phyloP scores from a whole-genome alignment of 306 rosid genomes.

The Dryas octopetala region DNA sequence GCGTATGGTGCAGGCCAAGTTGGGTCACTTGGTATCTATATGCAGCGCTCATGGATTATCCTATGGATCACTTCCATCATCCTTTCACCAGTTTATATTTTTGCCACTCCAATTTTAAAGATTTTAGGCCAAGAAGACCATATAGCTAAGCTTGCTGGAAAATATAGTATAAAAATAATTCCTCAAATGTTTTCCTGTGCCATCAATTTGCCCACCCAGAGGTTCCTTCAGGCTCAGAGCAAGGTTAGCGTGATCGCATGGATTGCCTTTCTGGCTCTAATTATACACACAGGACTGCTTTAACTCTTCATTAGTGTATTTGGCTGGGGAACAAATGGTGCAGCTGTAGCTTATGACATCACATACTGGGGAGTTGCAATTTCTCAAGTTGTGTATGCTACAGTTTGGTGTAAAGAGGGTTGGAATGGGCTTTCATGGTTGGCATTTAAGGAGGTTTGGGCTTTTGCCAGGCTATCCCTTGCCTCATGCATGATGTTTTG shows the following conservation, averaged over 20 bases:
- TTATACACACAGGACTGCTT: conserved; percentile 45
- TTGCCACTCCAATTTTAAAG: conserved; percentile 18
- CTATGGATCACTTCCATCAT: conserved; percentile 1
- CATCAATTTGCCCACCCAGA: conserved; percentile 53
- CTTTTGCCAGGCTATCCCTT: conserved; percentile 56
- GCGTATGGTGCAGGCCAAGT: conserved; percentile 29
- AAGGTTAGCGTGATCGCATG: conserved; percentile 54
- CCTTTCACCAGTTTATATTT: conserved; percentile 8
- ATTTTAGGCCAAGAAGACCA: conserved; percentile 17
- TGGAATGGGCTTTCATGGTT: conserved; percentile 60
- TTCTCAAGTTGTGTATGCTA: conserved; percentile 55
- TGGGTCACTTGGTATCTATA: conserved; percentile 20
- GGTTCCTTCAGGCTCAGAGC: conserved; percentile 60
- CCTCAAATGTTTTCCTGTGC: conserved; percentile 54
- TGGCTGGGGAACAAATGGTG: conserved; percentile 53
- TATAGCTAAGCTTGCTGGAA: conserved; percentile 40
- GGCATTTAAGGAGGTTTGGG: conserved; percentile 59
- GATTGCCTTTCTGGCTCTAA: conserved; percentile 53
- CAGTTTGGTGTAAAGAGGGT: conserved; percentile 53
- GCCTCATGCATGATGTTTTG: conserved; percentile 66
- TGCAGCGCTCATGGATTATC: conserved; percentile 25
- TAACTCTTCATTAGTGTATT: conserved; percentile 42
- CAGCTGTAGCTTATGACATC: conserved; percentile 52
- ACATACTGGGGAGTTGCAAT: conserved; percentile 52
- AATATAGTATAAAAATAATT: conserved; percentile 33